Base-by-base conservation (phyloP, 1,139 yeast genomes). In the Geotrichum klebahnii region DNA sequence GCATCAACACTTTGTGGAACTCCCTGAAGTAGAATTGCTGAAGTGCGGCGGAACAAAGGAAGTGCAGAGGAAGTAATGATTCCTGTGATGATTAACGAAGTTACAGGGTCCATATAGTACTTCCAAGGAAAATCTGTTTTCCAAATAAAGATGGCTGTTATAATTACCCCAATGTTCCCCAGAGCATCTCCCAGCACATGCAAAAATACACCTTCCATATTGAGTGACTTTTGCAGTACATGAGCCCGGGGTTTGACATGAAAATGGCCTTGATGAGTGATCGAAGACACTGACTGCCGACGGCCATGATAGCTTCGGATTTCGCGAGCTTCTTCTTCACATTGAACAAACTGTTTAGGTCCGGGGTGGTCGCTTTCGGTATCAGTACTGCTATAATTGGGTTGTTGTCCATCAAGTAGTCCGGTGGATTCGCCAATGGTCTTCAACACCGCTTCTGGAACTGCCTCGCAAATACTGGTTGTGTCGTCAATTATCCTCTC, bases 181-280 rank as follows among this genome's bases (percentile, higher is more conserved):
- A 92, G 73, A 0, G 97, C 97, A 67, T 92, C 98, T 38, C 98
- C 98, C 60, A 92, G 59, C 5, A 92, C 98, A 65, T 92, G 98
- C 61, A 92, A 74, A 63, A 87, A 92, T 3, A 92, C 97, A 55
- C 98, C 97, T 61, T 88, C 94, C 97, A 92, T 92, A 68, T 92
- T 92, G 73, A 92, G 74, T 12, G 96, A 86, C 65, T 77, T 80
- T 32, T 67, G 62, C 61, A 73, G 69, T 50, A 58, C 47, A 33
- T 45, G 48, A 2, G 36, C 37, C 51, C 61, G 61, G 31, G 64
- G 64, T 51, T 70, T 71, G 17, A 67, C 59, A 56, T 75, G 78
- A 47, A 62, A 65, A 57, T 72, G 76, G 36, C 58, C 60, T 10
- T 51, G 53, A 50, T 66, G 69, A 19, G 62, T 61, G 12, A 55